Base-by-base conservation (phyloP, 192 early-diverging fungal genomes). In the Linderina pennispora region DNA sequence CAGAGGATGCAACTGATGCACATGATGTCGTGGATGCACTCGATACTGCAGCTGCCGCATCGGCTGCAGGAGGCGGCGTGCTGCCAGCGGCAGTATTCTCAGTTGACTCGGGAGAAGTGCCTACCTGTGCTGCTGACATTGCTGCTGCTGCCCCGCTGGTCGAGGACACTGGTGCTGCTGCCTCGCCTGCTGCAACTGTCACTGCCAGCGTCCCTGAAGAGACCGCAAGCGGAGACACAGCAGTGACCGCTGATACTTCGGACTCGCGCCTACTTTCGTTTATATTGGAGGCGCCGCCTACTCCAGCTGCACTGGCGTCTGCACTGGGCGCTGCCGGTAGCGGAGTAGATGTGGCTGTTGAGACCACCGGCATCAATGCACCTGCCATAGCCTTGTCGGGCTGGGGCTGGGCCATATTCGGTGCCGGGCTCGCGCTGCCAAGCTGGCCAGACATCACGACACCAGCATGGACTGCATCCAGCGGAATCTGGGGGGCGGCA, bases 251-350 rank as follows among this genome's bases (percentile, higher is more conserved):
- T 15, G 69, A 73, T 32, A 59, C 50, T 43, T 61, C 69, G 4
- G 69, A 73, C 57, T 73, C 62, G 53, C 69, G 69, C 28, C 69
- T 60, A 57, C 69, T 73, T 32, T 61, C 62, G 50, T 25, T 43
- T 18, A 73, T 61, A 57, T 73, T 65, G 46, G 62, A 38, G 50
- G 66, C 60, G 47, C 61, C 40, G 50, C 51, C 26, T 24, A 31
- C 11, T 14, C 36, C 46, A 50, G 42, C 18, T 3, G 53, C 64
- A 24, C n/a, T 31, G 5, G 28, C 28, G 28, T 11, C 11, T 5
- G 6, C 11, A 31, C 28, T 11, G 28, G 28, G 11, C 5, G 28
- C 28, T 8, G 28, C 28, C 5, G 28, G 28, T 11, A 31, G 5
- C 6, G 28, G 28, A 11, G 28, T 31, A 31, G 5, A 11, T 8